Base-by-base conservation (phyloP, 495 filamentous ascomycete species). In the Podospora sp. region DNA sequence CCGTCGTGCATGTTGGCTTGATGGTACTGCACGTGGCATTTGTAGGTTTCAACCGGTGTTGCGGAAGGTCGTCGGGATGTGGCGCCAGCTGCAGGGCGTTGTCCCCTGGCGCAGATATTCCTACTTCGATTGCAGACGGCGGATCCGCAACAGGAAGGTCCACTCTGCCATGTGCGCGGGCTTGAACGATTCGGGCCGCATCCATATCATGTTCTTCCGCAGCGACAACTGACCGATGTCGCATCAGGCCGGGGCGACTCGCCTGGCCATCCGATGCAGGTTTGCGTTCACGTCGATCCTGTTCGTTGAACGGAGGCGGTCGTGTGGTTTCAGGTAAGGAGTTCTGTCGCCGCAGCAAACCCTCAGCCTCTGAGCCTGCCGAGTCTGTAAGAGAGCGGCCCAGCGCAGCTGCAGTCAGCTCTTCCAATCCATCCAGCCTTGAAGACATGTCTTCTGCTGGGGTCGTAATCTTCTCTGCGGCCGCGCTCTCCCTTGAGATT, bases 61-160 rank as follows among this genome's bases (percentile, higher is more conserved):
- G 40, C 20, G 25, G 46, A 63, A 36, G 50, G 11, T 63, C 25
- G 18, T 20, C 46, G 25, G 21, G 35, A 24, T 64, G 62, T 40
- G 36, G 33, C 46, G 14, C n/a, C 35, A 35, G n/a, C 60, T 64
- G 66, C 66, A 52, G 25, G n/a, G 25, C 49, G 22, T 52, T 21
- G 18, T 16, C 6, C 46, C 22, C 16, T 11, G 25, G 25, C 12
- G 35, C 14, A 49, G 40, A 46, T 6, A 2, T 46, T 14, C 40
- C 16, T 12, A 14, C 40, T 11, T 46, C 40, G 9, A 14, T 46
- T 11, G 40, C 16, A 18, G 40, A 14, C 11, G 11, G 40, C 40
- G 40, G 16, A 18, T 18, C 40, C 14, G 40, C 11, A 46, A 46
- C 40, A 14, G 16, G 40, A 46, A 46, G 53, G 53, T 26, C 53